Base-by-base conservation (phyloP, 352 stramenopile species). In the Saprolegnia diclina region DNA sequence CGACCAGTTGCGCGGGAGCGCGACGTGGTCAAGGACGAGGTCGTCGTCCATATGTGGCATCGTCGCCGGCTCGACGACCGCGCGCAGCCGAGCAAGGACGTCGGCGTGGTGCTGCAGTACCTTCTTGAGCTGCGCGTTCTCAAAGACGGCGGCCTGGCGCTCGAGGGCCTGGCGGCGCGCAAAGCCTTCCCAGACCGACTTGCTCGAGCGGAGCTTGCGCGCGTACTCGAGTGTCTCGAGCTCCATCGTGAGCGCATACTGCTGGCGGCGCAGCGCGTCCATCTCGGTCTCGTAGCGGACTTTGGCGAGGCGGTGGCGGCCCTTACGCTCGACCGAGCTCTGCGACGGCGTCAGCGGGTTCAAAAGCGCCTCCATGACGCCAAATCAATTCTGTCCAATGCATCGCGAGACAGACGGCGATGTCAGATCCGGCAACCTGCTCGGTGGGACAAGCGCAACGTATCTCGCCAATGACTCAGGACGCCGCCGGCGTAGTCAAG, bases 51-150 rank as follows among this genome's bases (percentile, higher is more conserved):
- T 35, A 35, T 5, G 29, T 2, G 29, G 5, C 29, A 35, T 35
- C 42, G 42, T 14, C 42, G 42, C 11, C 42, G 42, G 42, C 42
- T 48, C 42, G 18, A 48, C 13, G 13, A 48, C 42, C 13, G 42
- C 42, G 42, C 42, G 42, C 11, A 48, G 42, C 42, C 42, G 42
- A 3, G 11, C 1, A 3, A 48, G 42, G 13, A 48, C 42, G 42
- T 48, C 42, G 42, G 42, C 42, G 42, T 48, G 42, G 42, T 48
- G 42, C 42, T 48, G 42, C 42, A 48, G 42, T 14, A 48, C 42
- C 42, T 48, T 45, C 35, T 62, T 62, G 26, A 62, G 54, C 24
- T 44, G 22, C 26, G 21, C 54, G 54, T 62, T 62, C 32, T 62
- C 54, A 11, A 40, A 21, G 21, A 62, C 32, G 16, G 54, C n/a